A percentile compares a stretch with the other conserved stretches of the same genome.
Evolutionary conservation across 805 yeast species (phyloP).

Genomic region (Candida krabiensis): DNA sequence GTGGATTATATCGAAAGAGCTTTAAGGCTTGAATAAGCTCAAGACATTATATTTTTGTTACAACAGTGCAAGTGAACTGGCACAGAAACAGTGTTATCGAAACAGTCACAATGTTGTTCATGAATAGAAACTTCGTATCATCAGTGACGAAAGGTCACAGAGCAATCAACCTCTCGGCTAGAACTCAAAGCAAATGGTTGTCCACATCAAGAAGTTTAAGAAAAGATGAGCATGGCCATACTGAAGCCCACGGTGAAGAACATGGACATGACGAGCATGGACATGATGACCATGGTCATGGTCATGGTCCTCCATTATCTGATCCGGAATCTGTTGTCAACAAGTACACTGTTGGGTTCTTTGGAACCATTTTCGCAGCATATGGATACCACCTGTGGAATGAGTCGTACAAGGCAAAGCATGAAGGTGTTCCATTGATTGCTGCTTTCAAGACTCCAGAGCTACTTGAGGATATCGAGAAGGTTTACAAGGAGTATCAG

Average conservation of each 20-base stretch:
- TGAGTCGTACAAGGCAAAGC: slow-evolving; percentile 48
- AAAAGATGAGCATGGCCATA: slow-evolving; percentile 7
- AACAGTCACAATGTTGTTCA: too few relatives aligned
- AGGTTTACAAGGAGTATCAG: slow-evolving; percentile 22
- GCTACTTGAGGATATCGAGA: slow-evolving; percentile 20
- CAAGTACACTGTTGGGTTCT: slow-evolving; percentile 22
- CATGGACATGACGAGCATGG: slow-evolving; percentile 15
- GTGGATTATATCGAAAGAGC: too few relatives aligned
- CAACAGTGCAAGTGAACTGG: too few relatives aligned
- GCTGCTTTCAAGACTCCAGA: slow-evolving; percentile 18
- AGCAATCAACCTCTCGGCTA: too few relatives aligned
- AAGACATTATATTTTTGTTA: too few relatives aligned
- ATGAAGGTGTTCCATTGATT: slow-evolving; percentile 32
- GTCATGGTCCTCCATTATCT: slow-evolving; percentile 23
- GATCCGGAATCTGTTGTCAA: slow-evolving; percentile 32
- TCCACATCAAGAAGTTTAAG: slow-evolving; percentile 4
- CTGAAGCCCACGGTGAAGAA: slow-evolving; percentile 13
- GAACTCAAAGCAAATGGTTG: background rate
- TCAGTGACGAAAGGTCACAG: too few relatives aligned
- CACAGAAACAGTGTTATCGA: too few relatives aligned
- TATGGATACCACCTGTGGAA: slow-evolving; percentile 49
- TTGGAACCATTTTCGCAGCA: slow-evolving; percentile 25
- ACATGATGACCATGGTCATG: slow-evolving; percentile 16
- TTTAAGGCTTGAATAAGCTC: too few relatives aligned
- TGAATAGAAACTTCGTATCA: too few relatives aligned